A percentile compares a stretch with the other conserved stretches of the same genome.
These are phyloP conservation scores for Dichomitus squalens DNA, from an alignment of 1,284 basidiomycete genomes.

Conservation along the genomic window DNA sequence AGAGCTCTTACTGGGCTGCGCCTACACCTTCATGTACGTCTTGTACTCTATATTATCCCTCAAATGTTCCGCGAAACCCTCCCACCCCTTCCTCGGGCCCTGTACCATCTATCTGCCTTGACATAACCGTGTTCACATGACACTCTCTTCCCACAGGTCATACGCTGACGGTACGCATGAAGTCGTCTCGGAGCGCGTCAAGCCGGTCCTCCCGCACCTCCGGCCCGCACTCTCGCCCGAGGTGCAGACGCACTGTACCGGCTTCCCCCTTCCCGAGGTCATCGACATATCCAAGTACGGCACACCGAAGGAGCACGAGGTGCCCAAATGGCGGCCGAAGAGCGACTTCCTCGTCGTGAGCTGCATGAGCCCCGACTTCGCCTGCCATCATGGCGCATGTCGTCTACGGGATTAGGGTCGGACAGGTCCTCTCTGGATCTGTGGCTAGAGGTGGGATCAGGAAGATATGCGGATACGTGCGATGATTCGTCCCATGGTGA, in stretches of 20 bases:
- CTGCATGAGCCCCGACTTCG: not conserved
- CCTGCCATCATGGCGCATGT: not conserved
- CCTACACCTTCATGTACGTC: not conserved
- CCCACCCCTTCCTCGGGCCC: not conserved
- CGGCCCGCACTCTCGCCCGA: not conserved
- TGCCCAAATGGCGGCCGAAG: not conserved
- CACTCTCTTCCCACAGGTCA: not conserved
- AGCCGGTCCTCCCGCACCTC: not conserved
- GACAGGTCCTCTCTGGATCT: too few relatives aligned
- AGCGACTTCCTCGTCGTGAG: constrained; percentile 2
- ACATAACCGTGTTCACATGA: not conserved
- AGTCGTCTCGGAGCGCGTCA: not conserved
- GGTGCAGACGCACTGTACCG: not conserved
- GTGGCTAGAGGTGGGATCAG: too few relatives aligned
- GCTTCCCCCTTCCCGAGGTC: not conserved
- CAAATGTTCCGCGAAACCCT: not conserved
- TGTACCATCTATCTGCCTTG: not conserved
- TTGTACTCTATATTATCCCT: not conserved
- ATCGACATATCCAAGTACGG: not conserved
- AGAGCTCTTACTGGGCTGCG: not conserved
- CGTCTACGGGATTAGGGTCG: not conserved
- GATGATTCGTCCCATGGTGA: too few relatives aligned
- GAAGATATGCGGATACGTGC: too few relatives aligned
- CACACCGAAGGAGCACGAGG: constrained; percentile 1
- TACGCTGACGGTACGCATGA: not conserved